A percentile compares a stretch with the other conserved stretches of the same genome.
phyloP scores from a whole-genome alignment of 495 filamentous ascomycete species.

The Neurospora tetraspora region DNA sequence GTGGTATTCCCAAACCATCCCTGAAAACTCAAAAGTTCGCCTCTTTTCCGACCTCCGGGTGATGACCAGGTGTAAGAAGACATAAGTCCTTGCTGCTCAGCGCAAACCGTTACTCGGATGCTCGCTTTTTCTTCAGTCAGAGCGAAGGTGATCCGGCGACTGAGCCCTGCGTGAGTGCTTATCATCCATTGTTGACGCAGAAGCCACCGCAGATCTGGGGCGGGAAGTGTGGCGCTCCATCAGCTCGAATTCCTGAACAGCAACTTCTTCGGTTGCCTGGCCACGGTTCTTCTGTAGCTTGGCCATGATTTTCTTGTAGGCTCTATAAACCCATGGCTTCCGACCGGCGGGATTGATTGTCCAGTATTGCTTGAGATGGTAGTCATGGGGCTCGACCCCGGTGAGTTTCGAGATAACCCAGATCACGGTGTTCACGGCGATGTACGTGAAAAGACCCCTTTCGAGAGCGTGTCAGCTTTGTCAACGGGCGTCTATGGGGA shows the following conservation, averaged over 20 bases:
- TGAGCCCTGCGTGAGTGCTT: background rate
- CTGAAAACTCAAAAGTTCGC: background rate
- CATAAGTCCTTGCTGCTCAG: background rate
- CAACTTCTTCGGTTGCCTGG: background rate
- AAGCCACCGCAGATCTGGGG: background rate
- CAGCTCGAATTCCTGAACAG: background rate
- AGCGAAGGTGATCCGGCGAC: background rate
- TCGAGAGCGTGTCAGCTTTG: conserved; percentile 8
- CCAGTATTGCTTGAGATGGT: conserved; percentile 67
- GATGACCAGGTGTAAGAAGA: background rate
- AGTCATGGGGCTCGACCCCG: conserved; percentile 56
- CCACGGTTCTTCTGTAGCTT: conserved; percentile 1
- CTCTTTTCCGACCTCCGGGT: background rate
- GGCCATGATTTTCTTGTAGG: background rate
- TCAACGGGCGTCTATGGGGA: background rate
- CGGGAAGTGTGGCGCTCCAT: background rate
- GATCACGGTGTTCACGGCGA: conserved; percentile 53
- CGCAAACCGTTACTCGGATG: background rate
- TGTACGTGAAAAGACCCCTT: conserved; percentile 63
- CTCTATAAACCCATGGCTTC: conserved; percentile 25
- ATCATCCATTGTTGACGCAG: background rate
- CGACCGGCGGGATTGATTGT: conserved; percentile 42
- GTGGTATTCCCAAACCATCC: background rate
- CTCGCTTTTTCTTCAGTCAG: background rate
- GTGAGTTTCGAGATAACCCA: conserved; percentile 45